A percentile compares a stretch with the other conserved stretches of the same genome.
These are phyloP conservation scores for Chaetomium cochliodes DNA, from an alignment of 495 filamentous ascomycete species.

Conservation along the genomic window DNA sequence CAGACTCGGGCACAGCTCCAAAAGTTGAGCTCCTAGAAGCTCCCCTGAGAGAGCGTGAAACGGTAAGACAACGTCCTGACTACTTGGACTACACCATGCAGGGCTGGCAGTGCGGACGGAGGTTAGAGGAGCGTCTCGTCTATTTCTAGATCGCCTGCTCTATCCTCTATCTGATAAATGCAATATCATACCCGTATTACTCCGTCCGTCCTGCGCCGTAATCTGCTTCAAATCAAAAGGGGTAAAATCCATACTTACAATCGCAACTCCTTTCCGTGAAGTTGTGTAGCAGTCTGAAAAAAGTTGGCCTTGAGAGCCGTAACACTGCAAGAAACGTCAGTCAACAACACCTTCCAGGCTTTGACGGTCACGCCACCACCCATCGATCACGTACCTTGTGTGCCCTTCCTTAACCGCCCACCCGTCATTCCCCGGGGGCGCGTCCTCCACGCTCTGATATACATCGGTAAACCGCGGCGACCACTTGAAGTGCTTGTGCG, in stretches of 20 bases:
- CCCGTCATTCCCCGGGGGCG: slow-evolving; percentile 83
- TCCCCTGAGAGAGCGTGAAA: slow-evolving; percentile 4
- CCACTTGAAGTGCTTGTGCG: slow-evolving; percentile 92
- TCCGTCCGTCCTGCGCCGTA: slow-evolving; percentile 18
- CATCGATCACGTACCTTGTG: slow-evolving; percentile 64
- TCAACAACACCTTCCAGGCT: background rate
- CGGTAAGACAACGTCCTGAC: slow-evolving; percentile 18
- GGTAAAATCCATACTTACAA: slow-evolving; percentile 64
- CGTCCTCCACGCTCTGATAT: slow-evolving; percentile 75
- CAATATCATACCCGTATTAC: slow-evolving; percentile 16
- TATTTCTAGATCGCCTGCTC: slow-evolving; percentile 33
- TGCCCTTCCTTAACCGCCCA: slow-evolving; percentile 87
- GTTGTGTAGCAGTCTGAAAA: slow-evolving; percentile 66
- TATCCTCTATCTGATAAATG: slow-evolving; percentile 31
- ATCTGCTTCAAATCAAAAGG: slow-evolving; percentile 14
- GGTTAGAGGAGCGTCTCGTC: slow-evolving; percentile 27
- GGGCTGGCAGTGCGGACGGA: slow-evolving; percentile 8
- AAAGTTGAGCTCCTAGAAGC: slow-evolving; percentile 12
- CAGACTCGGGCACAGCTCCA: slow-evolving; percentile 4
- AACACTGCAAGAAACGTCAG: slow-evolving; percentile 56
- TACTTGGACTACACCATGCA: background rate
- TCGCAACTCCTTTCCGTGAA: slow-evolving; percentile 71
- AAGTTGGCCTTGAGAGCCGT: slow-evolving; percentile 92
- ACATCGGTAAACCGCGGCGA: slow-evolving; percentile 84
- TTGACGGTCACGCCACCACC: background rate